These are phyloP conservation scores for Phlebiopsis gigantea DNA, from an alignment of 768 basidiomycete species.

Conservation along the genomic window DNA sequence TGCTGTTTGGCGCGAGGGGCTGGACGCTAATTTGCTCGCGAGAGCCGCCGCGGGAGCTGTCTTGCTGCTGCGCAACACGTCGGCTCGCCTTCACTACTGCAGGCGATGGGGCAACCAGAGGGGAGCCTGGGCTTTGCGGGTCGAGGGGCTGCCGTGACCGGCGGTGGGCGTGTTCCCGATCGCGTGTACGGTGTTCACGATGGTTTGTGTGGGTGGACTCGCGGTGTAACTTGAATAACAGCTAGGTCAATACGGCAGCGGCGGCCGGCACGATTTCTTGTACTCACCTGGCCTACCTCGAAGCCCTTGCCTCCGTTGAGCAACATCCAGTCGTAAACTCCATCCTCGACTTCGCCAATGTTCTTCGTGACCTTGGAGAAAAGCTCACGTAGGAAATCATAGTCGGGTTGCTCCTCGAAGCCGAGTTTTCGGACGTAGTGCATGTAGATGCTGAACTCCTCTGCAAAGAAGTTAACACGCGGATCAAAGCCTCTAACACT, in stretches of 20 bases:
- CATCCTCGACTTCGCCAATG: slow-evolving; percentile 83
- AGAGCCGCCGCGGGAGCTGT: slow-evolving; percentile 44
- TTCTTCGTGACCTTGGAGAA: slow-evolving; percentile 91
- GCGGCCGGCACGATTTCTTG: not conserved
- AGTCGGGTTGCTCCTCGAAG: slow-evolving; percentile 96
- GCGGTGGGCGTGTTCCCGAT: slow-evolving; percentile 44
- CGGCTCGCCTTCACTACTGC: slow-evolving; percentile 57
- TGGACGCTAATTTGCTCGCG: slow-evolving; percentile 54
- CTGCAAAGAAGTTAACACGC: slow-evolving; percentile 34
- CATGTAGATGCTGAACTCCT: slow-evolving; percentile 98
- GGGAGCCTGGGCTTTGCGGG: slow-evolving; percentile 42
- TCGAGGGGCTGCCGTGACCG: slow-evolving; percentile 54
- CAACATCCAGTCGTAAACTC: slow-evolving; percentile 94
- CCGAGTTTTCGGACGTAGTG: slow-evolving; percentile 98
- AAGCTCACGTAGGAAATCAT: slow-evolving; percentile 94
- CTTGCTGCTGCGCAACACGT: slow-evolving; percentile 42
- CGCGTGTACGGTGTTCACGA: slow-evolving; percentile 46
- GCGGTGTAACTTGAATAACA: not conserved
- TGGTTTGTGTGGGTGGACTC: slow-evolving; percentile 36
- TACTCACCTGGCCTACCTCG: slow-evolving; percentile 73
- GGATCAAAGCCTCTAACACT: not conserved
- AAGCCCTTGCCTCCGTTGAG: slow-evolving; percentile 93
- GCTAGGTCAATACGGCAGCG: not conserved
- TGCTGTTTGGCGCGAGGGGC: slow-evolving; percentile 58
- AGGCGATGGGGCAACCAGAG: slow-evolving; percentile 60